Conservation (phyloP, 2,329 filamentous ascomycete species). For the Trichoderma endophyticum region DNA sequence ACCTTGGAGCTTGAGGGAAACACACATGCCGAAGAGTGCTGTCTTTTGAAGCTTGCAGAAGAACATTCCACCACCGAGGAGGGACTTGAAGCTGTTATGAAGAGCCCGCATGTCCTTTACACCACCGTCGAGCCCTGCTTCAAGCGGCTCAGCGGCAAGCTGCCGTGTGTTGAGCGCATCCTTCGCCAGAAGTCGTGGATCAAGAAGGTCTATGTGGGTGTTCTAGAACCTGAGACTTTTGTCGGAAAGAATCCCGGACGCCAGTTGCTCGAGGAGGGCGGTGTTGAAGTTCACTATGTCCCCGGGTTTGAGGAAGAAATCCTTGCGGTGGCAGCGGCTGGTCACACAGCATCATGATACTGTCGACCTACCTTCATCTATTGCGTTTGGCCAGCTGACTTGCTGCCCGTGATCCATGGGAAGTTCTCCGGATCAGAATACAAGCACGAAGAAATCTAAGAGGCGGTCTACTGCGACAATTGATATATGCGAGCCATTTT, state of each 20-base stretch:
- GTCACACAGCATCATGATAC: slow-evolving; percentile 49
- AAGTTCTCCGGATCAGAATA: background rate
- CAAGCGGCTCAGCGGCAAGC: slow-evolving; percentile 68
- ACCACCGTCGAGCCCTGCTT: slow-evolving; percentile 91
- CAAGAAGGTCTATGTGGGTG: slow-evolving; percentile 78
- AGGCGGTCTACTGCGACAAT: background rate
- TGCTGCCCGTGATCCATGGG: background rate
- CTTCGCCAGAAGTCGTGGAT: slow-evolving; percentile 61
- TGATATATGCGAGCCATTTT: background rate
- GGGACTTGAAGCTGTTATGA: slow-evolving; percentile 44
- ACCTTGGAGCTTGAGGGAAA: slow-evolving; percentile 89
- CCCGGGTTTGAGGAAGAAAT: slow-evolving; percentile 78
- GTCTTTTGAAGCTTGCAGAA: slow-evolving; percentile 68
- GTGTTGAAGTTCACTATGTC: slow-evolving; percentile 71
- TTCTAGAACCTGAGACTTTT: slow-evolving; percentile 86
- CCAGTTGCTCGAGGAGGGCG: slow-evolving; percentile 64
- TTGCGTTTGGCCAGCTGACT: background rate
- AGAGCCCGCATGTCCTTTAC: slow-evolving; percentile 57
- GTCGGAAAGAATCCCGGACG: slow-evolving; percentile 78
- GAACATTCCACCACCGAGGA: slow-evolving; percentile 51
- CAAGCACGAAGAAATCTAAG: background rate
- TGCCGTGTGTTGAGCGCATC: slow-evolving; percentile 77
- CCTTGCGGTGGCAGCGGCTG: slow-evolving; percentile 75
- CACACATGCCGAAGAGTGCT: slow-evolving; percentile 94
- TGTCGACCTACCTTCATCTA: background rate